Percentiles rank a stretch among this genome's conserved stretches.
Conservation (phyloP, 108 stramenopile genomes). For the Nitzschia sp. region DNA sequence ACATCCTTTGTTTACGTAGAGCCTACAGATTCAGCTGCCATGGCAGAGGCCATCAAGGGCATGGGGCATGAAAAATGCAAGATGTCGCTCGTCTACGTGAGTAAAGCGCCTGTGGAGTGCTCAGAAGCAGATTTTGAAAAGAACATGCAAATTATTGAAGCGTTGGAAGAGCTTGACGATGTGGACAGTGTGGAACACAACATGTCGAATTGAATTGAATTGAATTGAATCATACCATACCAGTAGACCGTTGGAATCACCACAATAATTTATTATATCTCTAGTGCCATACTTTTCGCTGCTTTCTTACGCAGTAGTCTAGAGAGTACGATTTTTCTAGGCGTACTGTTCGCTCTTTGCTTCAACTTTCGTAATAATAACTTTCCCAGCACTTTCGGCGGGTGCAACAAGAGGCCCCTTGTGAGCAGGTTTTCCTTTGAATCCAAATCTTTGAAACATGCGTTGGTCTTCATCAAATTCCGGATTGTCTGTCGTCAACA, state of each 20-base stretch:
- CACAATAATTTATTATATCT: background rate
- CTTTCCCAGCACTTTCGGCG: slow-evolving; percentile 58
- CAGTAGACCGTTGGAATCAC: background rate
- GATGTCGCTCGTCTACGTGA: slow-evolving; percentile 71
- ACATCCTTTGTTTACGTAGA: slow-evolving; percentile 76
- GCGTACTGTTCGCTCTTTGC: slow-evolving; percentile 23
- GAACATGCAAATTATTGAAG: slow-evolving; percentile 93
- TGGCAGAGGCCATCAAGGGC: slow-evolving; percentile 68
- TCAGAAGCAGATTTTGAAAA: slow-evolving; percentile 92
- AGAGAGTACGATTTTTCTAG: background rate
- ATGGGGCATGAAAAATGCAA: slow-evolving; percentile 66
- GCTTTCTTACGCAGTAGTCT: background rate
- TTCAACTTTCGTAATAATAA: slow-evolving; percentile 61
- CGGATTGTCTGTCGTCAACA: slow-evolving; percentile 94
- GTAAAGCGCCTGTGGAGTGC: slow-evolving; percentile 87
- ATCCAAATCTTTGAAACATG: slow-evolving; percentile 90
- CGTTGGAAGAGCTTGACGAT: slow-evolving; percentile 93
- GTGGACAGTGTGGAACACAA: slow-evolving; percentile 97
- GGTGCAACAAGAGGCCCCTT: slow-evolving; percentile 83
- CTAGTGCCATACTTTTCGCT: background rate
- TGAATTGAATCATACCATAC: background rate
- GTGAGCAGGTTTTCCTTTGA: slow-evolving; percentile 90
- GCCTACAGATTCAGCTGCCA: slow-evolving; percentile 70
- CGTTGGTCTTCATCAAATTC: slow-evolving; percentile 89
- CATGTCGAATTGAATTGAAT: slow-evolving; percentile 75